These are phyloP conservation scores for Apiotrichum montevideense DNA, from an alignment of 1,284 basidiomycete genomes.

Conservation along the genomic window DNA sequence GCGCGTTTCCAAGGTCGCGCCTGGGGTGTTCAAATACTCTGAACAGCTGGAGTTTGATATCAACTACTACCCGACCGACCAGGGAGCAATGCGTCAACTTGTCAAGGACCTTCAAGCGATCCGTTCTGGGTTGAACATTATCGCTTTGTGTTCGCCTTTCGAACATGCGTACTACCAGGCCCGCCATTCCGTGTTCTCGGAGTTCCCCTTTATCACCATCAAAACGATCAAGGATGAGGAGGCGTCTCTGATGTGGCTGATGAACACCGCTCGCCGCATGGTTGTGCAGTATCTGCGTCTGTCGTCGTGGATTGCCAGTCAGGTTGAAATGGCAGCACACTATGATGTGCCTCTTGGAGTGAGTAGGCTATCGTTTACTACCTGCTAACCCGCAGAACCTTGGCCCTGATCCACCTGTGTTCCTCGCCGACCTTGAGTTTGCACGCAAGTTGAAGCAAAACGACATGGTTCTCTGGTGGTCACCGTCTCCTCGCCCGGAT, in stretches of 20 bases:
- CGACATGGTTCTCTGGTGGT: conserved; percentile 97
- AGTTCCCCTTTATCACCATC: conserved; percentile 86
- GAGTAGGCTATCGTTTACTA: conserved; percentile 10
- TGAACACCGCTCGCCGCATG: conserved; percentile 59
- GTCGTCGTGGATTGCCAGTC: conserved; percentile 73
- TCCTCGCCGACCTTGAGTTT: conserved; percentile 85
- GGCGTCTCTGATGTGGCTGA: conserved; percentile 52
- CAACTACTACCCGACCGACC: conserved; percentile 70
- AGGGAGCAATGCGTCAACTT: conserved; percentile 75
- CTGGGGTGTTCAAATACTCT: conserved; percentile 60
- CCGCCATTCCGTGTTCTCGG: conserved; percentile 63
- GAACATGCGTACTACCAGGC: conserved; percentile 79
- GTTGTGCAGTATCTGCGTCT: conserved; percentile 72
- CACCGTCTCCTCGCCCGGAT: conserved; percentile 79
- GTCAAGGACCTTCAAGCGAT: conserved; percentile 73
- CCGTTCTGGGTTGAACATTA: conserved; percentile 56
- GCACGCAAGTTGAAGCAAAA: conserved; percentile 77
- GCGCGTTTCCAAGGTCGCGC: conserved; percentile 52
- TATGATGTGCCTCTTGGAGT: conserved; percentile 82
- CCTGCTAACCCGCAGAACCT: conserved; percentile 56
- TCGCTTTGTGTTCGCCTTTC: conserved; percentile 81
- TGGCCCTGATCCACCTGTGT: conserved; percentile 79
- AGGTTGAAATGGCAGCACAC: conserved; percentile 76
- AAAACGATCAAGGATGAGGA: conserved; percentile 62
- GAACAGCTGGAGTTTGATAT: conserved; percentile 64